Evolutionary conservation across 2,329 filamentous ascomycete genomes (phyloP).

Genomic region (Microcera coccophila): DNA sequence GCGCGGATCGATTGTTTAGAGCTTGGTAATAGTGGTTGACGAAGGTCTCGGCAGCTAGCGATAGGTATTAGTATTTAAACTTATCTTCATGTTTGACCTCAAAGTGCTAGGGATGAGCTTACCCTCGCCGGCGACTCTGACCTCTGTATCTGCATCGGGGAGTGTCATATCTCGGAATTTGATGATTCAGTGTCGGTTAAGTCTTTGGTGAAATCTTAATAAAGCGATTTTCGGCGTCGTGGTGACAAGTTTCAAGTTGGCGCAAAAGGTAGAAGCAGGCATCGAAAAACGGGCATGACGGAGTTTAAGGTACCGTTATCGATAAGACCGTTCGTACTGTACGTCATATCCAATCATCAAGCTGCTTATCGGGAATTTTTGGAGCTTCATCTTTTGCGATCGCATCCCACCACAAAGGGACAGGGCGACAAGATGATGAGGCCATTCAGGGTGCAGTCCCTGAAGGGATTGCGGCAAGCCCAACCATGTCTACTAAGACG

Average conservation of each 20-base stretch:
- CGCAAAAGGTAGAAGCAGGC: neutral
- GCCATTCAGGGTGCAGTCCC: constrained; percentile 23
- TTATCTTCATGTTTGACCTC: neutral
- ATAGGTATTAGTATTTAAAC: constrained; percentile 15
- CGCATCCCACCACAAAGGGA: neutral
- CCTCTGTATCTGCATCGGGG: constrained; percentile 41
- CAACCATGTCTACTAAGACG: constrained; percentile 16
- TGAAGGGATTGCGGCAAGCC: constrained; percentile 21
- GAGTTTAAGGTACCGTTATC: constrained; percentile 23
- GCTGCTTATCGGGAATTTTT: constrained; percentile 17
- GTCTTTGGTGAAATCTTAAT: neutral
- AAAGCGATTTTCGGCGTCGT: neutral
- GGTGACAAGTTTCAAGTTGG: constrained; percentile 1
- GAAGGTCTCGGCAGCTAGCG: constrained; percentile 65
- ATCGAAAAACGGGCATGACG: constrained; percentile 9
- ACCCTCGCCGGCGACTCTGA: constrained; percentile 48
- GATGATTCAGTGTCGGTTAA: neutral
- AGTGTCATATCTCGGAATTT: constrained; percentile 28
- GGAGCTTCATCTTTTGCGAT: constrained; percentile 3
- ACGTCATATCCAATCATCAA: neutral
- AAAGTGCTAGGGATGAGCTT: constrained; percentile 2
- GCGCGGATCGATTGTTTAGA: constrained; percentile 59
- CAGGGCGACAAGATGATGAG: constrained; percentile 25
- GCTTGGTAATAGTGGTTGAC: constrained; percentile 70
- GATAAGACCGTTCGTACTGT: constrained; percentile 16